A percentile compares a stretch with the other conserved stretches of the same genome.
Evolutionary conservation across 1,284 basidiomycete genomes (phyloP).

Genomic region (Ganoderma leucocontextum): DNA sequence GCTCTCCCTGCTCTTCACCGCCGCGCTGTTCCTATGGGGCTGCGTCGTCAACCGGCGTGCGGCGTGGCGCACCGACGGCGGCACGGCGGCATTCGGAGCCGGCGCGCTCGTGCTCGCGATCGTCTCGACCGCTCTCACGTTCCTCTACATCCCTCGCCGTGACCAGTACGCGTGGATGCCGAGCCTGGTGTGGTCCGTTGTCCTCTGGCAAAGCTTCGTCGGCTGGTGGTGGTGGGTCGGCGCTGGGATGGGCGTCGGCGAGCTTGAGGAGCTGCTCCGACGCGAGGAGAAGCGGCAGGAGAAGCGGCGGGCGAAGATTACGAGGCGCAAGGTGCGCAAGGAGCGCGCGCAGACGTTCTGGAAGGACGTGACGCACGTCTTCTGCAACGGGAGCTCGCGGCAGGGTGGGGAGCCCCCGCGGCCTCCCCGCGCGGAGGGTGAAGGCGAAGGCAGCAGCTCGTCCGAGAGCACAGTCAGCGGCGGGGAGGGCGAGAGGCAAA

Average conservation of each 20-base stretch:
- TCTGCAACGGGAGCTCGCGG: constrained; percentile 22
- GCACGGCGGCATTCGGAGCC: constrained; percentile 92
- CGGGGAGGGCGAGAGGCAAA: constrained; percentile 5
- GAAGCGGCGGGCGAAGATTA: constrained; percentile 51
- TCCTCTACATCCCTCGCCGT: constrained; percentile 83
- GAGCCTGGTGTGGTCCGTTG: constrained; percentile 84
- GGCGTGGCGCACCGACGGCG: constrained; percentile 96
- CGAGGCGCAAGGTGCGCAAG: constrained; percentile 50
- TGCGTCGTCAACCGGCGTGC: constrained; percentile 88
- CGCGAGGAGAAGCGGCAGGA: constrained; percentile 66
- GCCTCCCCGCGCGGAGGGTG: background rate
- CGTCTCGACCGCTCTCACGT: constrained; percentile 84
- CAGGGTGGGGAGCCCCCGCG: background rate
- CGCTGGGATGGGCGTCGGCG: constrained; percentile 77
- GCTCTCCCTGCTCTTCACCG: constrained; percentile 92
- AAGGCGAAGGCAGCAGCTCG: constrained; percentile 18
- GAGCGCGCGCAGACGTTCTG: constrained; percentile 59
- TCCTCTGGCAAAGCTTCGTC: constrained; percentile 92
- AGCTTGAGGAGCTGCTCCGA: constrained; percentile 66
- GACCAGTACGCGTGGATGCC: constrained; percentile 90
- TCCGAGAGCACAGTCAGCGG: constrained; percentile 22
- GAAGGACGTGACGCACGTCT: constrained; percentile 57
- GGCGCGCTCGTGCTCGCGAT: constrained; percentile 84
- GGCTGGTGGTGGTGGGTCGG: constrained; percentile 99
- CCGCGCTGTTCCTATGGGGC: constrained; percentile 93